Evolutionary conservation across 352 stramenopile genomes (phyloP), one percentile per base, ranked within the genome.

Genomic region (Pythium oligandrum): DNA sequence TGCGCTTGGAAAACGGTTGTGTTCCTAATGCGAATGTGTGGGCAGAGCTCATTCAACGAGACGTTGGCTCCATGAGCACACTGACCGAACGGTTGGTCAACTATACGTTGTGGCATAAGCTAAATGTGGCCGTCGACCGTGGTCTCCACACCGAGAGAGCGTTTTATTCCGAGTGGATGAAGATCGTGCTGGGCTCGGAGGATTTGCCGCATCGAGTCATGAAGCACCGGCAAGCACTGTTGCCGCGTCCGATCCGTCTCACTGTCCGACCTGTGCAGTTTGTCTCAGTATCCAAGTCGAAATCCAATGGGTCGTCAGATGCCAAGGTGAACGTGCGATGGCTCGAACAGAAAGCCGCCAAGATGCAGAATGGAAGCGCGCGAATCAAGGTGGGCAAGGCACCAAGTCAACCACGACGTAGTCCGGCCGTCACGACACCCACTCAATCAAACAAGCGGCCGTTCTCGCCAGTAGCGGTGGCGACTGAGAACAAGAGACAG

Each of bases 111-210:
- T 86, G 79, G 64, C 47, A 61, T 12, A 84, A 78, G 47, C 51
- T 90, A 12, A 79, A 81, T 26, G 49, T 55, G 6, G 55, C 55
- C 6, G 68, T 87, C 26, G 61, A 76, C 26, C 48, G 59, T 0
- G 61, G 64, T 6, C 48, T 85, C 6, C 54, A 63, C 0, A 63
- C 65, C 12, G 71, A 84, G 34, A 65, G 71, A 5, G 17, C 68
- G 4, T 62, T 68, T 40, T 73, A 82, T 49, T 84, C 80, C 0
- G 80, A 90, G 48, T 90, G 80, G 80, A 90, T 86, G 55, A 88
- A 88, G 66, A 90, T 90, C 44, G 75, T 86, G 34, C 82, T 90
- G 37, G 82, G 75, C 44, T 77, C 61, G 53, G 40, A 69, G 33
- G 49, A 68, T 53, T 7, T 64, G 59, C 48, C 40, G 42, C 8